These are phyloP conservation scores for Acanthochlamys bracteata DNA, from an alignment of 106 monocot species.

Conservation along the genomic window DNA sequence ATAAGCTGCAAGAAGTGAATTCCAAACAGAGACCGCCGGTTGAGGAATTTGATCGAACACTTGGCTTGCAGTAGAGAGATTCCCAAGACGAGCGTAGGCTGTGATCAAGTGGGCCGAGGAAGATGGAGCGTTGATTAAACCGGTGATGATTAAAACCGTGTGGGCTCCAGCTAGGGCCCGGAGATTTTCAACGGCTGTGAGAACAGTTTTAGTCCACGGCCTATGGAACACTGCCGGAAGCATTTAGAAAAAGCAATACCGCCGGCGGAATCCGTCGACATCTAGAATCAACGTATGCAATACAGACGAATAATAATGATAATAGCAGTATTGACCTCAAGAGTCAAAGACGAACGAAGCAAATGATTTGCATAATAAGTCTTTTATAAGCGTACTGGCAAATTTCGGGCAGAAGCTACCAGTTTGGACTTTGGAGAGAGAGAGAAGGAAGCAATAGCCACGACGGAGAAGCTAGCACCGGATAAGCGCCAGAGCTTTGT, in stretches of 20 bases:
- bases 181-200: slow-evolving; percentile 15
- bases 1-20: slow-evolving; percentile 39
- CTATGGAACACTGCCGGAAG: slow-evolving; percentile 1
- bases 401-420: too few species aligned
- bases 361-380: too few species aligned
- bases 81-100: slow-evolving; percentile 41
- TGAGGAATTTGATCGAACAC: slow-evolving; percentile 22
- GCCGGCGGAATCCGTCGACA: too few species aligned
- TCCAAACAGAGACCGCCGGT: slow-evolving; percentile 28
- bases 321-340: too few species aligned
- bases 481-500: slow-evolving; percentile 41
- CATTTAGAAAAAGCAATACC: slow-evolving; percentile 9
- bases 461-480: slow-evolving; percentile 56
- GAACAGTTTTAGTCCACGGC: slow-evolving; percentile 13
- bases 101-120: slow-evolving; percentile 36
- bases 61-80: slow-evolving; percentile 21
- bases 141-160: slow-evolving; percentile 39
- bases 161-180: slow-evolving; percentile 29
- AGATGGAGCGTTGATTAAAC: slow-evolving; percentile 12
- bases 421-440: too few species aligned
- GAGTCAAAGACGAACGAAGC: too few species aligned
- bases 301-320: too few species aligned
- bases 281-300: too few species aligned
- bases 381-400: too few species aligned
- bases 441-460: not conserved